A percentile compares a stretch with the other conserved stretches of the same genome.
phyloP scores from a whole-genome alignment of 148 eudicot genomes.

The Vaccinium vitisidaea region DNA sequence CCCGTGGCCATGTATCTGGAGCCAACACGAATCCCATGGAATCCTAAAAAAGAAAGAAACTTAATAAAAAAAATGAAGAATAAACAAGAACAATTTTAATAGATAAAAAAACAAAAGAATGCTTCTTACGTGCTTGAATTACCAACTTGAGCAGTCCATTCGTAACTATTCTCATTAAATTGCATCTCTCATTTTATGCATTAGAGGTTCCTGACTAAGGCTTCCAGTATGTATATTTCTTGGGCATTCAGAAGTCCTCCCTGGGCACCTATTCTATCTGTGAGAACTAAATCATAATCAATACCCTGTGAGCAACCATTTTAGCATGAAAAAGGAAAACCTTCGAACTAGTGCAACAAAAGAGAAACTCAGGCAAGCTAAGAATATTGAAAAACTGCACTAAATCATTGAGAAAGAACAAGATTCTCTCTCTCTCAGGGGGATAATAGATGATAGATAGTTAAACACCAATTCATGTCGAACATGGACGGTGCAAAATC shows the following conservation, averaged over 20 bases:
- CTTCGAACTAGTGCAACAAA: constrained; percentile 2
- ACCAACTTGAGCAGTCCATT: no score
- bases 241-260: neutral
- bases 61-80: no score
- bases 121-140: no score
- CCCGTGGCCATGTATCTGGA: no score
- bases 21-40: no score
- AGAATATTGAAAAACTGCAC: neutral
- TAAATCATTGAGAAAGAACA: neutral
- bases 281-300: neutral
- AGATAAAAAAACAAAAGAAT: no score
- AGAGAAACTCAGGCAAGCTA: neutral
- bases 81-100: no score
- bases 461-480: neutral
- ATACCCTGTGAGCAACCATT: neutral
- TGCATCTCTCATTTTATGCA: neutral
- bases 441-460: neutral
- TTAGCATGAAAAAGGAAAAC: neutral
- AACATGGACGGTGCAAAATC: neutral
- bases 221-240: neutral
- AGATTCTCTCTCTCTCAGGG: no score
- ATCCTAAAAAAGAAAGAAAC: no score
- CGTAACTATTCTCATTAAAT: no score
- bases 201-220: neutral
- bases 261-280: neutral